phyloP scores from a whole-genome alignment of 2,329 filamentous ascomycete species.

The Aspergillus pseudotamarii region DNA sequence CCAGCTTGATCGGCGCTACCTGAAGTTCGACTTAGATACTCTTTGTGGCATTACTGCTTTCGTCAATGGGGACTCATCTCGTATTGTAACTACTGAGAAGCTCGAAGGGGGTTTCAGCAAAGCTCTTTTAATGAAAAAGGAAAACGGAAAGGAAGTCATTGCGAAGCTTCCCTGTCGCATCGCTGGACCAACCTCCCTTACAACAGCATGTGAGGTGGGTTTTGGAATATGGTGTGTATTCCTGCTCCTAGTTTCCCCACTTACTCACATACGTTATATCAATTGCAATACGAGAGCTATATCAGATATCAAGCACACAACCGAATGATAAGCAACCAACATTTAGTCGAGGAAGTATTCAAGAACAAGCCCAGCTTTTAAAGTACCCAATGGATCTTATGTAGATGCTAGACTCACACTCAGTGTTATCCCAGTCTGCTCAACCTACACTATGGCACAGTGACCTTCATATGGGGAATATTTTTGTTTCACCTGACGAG shows the following conservation, averaged over 20 bases:
- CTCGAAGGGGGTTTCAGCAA: conserved; percentile 37
- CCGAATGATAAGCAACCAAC: neutral
- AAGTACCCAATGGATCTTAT: conserved; percentile 17
- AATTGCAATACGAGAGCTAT: conserved; percentile 21
- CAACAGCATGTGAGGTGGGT: conserved; percentile 36
- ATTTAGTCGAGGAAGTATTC: conserved; percentile 14
- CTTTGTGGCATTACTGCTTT: conserved; percentile 26
- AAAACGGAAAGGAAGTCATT: conserved; percentile 32
- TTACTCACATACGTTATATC: conserved; percentile 6
- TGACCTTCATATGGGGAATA: conserved; percentile 37
- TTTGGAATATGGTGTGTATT: conserved; percentile 28
- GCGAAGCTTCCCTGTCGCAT: conserved; percentile 37
- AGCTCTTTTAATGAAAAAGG: conserved; percentile 32
- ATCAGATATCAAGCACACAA: conserved; percentile 13
- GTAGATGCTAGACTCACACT: conserved; percentile 18
- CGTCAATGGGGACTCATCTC: conserved; percentile 13
- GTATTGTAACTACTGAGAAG: conserved; percentile 4
- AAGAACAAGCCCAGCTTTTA: conserved; percentile 18
- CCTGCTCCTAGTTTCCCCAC: neutral
- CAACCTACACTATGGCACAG: conserved; percentile 29
- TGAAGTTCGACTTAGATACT: conserved; percentile 26
- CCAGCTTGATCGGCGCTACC: conserved; percentile 26
- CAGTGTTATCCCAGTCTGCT: conserved; percentile 9
- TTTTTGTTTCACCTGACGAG: conserved; percentile 30
- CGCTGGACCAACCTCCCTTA: conserved; percentile 30